Evolutionary conservation across 352 stramenopile species (phyloP).

Genomic region (Globisporangium spiculum): DNA sequence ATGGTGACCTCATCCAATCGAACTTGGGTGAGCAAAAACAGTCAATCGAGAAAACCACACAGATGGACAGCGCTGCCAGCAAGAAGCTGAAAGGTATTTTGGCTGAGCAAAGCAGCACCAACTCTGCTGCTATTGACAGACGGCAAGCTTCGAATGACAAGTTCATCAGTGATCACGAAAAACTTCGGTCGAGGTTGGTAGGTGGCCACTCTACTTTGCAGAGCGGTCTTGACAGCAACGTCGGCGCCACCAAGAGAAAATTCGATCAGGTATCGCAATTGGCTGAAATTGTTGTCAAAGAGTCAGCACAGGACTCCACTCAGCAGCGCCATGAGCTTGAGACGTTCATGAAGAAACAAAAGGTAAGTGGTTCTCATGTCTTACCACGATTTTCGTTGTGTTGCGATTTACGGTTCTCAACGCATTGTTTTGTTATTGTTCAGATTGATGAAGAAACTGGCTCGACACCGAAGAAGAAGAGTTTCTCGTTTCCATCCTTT

Average conservation of each 20-base stretch:
- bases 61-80: slow-evolving; percentile 1
- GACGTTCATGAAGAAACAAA: slow-evolving; percentile 50
- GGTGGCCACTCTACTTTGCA: slow-evolving; percentile 27
- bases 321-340: slow-evolving; percentile 36
- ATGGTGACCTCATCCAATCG: slow-evolving; percentile 27
- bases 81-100: slow-evolving; percentile 21
- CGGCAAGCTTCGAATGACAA: slow-evolving; percentile 21
- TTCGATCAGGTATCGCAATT: slow-evolving; percentile 25
- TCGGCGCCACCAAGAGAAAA: slow-evolving; percentile 29
- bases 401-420: neutral
- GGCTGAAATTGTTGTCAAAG: slow-evolving; percentile 23
- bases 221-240: slow-evolving; percentile 27
- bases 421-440: neutral
- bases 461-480: slow-evolving; percentile 43
- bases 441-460: slow-evolving; percentile 40
- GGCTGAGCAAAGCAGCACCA: slow-evolving; percentile 24
- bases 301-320: slow-evolving; percentile 27
- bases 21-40: slow-evolving; percentile 21
- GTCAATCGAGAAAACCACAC: slow-evolving; percentile 6
- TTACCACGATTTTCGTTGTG: neutral
- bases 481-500: slow-evolving; percentile 37
- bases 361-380: slow-evolving; percentile 23
- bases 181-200: slow-evolving; percentile 27
- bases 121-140: slow-evolving; percentile 15
- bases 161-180: slow-evolving; percentile 31